These are phyloP conservation scores for Penicillium sp. DNA, from an alignment of 2,329 filamentous ascomycete species.

Conservation along the genomic window DNA sequence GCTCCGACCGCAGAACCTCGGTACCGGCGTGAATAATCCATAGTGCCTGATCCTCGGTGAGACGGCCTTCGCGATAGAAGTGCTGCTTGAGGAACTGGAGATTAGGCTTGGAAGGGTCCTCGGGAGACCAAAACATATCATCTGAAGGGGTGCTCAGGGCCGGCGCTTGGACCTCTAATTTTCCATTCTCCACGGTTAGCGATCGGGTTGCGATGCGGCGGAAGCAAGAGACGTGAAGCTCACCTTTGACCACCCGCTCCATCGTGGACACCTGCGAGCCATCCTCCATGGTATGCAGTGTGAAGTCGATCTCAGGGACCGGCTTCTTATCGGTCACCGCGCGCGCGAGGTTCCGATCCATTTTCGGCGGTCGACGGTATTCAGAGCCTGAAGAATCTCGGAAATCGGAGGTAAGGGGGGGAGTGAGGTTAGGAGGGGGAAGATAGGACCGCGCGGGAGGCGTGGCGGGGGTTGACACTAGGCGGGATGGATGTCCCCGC, in stretches of 20 bases:
- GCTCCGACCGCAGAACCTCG: conserved; percentile 83
- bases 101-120: conserved; percentile 84
- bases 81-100: conserved; percentile 96
- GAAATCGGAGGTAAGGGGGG: conserved; percentile 11
- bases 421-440: neutral
- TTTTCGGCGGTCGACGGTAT: conserved; percentile 28
- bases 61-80: conserved; percentile 93
- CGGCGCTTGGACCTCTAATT: conserved; percentile 90
- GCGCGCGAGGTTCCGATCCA: conserved; percentile 66
- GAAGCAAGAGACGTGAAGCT: conserved; percentile 5
- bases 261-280: conserved; percentile 90
- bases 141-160: conserved; percentile 90
- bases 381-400: conserved; percentile 2
- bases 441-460: conserved; percentile 16
- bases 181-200: conserved; percentile 21
- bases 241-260: conserved; percentile 99
- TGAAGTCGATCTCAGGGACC: conserved; percentile 97
- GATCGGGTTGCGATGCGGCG: conserved; percentile 5
- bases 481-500: conserved; percentile 16
- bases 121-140: conserved; percentile 90
- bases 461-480: conserved; percentile 14
- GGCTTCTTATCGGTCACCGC: conserved; percentile 95
- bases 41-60: conserved; percentile 95
- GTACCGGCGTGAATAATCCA: conserved; percentile 91
- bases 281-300: conserved; percentile 98